phyloP scores from a whole-genome alignment of 2,329 filamentous ascomycete species.

The Aspergillus novofumigatus region DNA sequence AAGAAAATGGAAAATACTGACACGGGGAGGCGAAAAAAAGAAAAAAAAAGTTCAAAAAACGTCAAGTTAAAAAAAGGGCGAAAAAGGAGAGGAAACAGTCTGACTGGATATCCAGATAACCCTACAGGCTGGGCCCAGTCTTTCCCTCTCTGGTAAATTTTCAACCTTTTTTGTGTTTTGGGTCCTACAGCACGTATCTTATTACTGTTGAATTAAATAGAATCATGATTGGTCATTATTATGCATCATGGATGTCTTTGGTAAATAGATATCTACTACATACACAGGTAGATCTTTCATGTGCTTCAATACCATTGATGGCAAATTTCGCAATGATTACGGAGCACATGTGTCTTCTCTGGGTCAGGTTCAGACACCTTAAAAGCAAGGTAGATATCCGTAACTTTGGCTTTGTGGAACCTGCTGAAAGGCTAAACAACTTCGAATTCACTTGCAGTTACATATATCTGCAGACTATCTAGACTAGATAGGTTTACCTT shows the following conservation, averaged over 20 bases:
- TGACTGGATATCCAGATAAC: not conserved
- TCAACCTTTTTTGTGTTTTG: not conserved
- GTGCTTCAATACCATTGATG: not conserved
- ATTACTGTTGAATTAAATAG: not conserved
- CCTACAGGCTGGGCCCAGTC: not conserved
- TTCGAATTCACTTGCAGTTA: not conserved
- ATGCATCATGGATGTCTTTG: not conserved
- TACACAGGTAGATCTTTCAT: not conserved
- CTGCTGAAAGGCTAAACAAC: not conserved
- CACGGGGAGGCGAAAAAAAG: constrained; percentile 25
- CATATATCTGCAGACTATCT: no score
- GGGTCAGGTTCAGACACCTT: not conserved
- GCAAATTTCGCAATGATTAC: not conserved
- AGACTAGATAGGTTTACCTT: no score
- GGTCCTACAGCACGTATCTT: not conserved
- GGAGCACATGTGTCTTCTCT: not conserved
- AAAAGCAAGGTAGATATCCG: not conserved
- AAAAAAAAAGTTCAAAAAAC: constrained; percentile 5
- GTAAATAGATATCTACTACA: not conserved
- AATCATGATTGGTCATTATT: not conserved
- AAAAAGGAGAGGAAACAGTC: constrained; percentile 1
- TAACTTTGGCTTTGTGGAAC: not conserved
- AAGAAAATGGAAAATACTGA: constrained; percentile 10
- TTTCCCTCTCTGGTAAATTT: not conserved
- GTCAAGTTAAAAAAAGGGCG: constrained; percentile 2